Evolutionary conservation across 1,139 yeast genomes (phyloP).

Genomic region (Saccharomyces hybrid): DNA sequence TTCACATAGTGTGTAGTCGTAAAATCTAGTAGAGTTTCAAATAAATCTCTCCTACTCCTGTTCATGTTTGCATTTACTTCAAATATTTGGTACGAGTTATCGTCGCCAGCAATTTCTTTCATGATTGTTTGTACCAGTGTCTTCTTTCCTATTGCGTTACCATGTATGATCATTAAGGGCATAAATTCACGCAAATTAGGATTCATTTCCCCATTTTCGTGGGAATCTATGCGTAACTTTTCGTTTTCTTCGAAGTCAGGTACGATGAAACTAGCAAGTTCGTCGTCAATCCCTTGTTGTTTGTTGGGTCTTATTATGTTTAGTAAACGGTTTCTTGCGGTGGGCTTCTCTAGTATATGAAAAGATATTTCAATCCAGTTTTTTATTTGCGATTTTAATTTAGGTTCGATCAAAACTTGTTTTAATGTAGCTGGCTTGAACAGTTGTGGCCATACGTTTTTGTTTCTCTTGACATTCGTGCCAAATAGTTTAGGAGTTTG

Average conservation of each 20-base stretch:
- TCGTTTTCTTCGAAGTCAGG: slow-evolving; percentile 26
- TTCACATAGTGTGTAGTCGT: slow-evolving; percentile 82
- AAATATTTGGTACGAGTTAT: slow-evolving; percentile 44
- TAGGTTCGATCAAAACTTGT: slow-evolving; percentile 35
- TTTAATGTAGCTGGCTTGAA: slow-evolving; percentile 38
- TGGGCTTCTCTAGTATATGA: slow-evolving; percentile 34
- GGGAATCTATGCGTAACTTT: slow-evolving; percentile 20
- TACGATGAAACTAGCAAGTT: slow-evolving; percentile 42
- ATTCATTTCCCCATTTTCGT: slow-evolving; percentile 23
- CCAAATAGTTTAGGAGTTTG: neutral
- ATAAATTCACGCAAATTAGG: slow-evolving; percentile 35
- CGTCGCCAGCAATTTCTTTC: slow-evolving; percentile 46
- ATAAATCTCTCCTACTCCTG: slow-evolving; percentile 66
- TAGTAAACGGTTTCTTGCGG: slow-evolving; percentile 33
- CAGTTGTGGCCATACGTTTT: slow-evolving; percentile 38
- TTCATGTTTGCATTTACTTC: slow-evolving; percentile 72
- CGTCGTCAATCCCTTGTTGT: slow-evolving; percentile 22
- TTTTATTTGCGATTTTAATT: slow-evolving; percentile 28
- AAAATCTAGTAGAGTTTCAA: slow-evolving; percentile 61
- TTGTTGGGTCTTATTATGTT: slow-evolving; percentile 15
- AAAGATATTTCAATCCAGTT: slow-evolving; percentile 49
- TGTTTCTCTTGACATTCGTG: slow-evolving; percentile 1
- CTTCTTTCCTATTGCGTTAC: slow-evolving; percentile 77
- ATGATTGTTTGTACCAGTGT: slow-evolving; percentile 65
- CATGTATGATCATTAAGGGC: slow-evolving; percentile 62